Conservation (phyloP, 2,329 filamentous ascomycete species). For the Botrytis galanthina region DNA sequence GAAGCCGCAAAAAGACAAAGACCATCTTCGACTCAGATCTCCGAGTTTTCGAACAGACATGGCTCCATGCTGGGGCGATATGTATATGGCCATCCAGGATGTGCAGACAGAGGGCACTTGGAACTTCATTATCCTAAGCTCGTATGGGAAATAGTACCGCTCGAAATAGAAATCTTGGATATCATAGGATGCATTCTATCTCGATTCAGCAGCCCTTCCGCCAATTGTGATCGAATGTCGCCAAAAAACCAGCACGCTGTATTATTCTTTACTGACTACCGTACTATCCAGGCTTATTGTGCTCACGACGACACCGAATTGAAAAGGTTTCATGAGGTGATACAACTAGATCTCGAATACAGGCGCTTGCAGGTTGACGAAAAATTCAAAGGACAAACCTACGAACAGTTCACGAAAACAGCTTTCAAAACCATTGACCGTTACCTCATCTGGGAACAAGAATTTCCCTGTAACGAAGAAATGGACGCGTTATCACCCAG, state of each 20-base stretch:
- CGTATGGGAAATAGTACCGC: not conserved
- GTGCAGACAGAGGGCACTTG: constrained; percentile 10
- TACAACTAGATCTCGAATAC: constrained; percentile 21
- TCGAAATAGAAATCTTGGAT: constrained; percentile 22
- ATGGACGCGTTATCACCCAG: constrained; percentile 64
- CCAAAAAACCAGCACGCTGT: constrained; percentile 26
- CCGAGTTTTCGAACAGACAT: not conserved
- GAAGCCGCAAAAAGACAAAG: constrained; percentile 1
- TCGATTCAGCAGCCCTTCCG: constrained; percentile 25
- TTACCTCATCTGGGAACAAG: constrained; percentile 31
- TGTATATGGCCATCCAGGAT: constrained; percentile 8
- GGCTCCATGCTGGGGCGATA: constrained; percentile 16
- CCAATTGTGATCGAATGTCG: constrained; percentile 25
- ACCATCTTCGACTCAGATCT: not conserved
- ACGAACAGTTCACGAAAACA: constrained; percentile 26
- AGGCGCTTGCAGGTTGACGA: constrained; percentile 8
- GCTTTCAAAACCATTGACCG: constrained; percentile 22
- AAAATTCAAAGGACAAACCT: constrained; percentile 23
- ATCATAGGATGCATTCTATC: constrained; percentile 28
- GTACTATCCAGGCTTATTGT: constrained; percentile 35
- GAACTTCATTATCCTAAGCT: constrained; percentile 18
- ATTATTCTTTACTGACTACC: constrained; percentile 36
- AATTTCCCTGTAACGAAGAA: constrained; percentile 47
- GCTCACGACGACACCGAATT: constrained; percentile 29
- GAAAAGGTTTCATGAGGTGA: constrained; percentile 21